phyloP scores from a whole-genome alignment of 495 filamentous ascomycete species.

The Paragyromitra xinjiangensis region DNA sequence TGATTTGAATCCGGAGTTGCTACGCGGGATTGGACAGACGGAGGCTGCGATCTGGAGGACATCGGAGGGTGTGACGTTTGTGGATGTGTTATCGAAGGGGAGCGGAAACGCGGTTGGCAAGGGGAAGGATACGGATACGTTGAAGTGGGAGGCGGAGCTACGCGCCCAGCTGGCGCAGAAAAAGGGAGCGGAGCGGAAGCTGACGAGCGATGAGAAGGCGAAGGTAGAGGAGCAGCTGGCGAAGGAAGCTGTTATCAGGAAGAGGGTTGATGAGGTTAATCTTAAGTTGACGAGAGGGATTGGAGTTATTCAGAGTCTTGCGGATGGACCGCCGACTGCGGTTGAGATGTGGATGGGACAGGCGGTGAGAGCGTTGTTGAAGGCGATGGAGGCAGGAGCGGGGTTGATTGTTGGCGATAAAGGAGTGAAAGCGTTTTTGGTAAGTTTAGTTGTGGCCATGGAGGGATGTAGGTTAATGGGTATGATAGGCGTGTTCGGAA shows the following conservation, averaged over 20 bases:
- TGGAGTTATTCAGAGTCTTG: slow-evolving; percentile 82
- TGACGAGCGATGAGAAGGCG: slow-evolving; percentile 83
- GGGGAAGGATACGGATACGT: slow-evolving; percentile 87
- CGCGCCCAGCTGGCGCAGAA: slow-evolving; percentile 86
- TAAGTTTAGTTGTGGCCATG: slow-evolving; percentile 59
- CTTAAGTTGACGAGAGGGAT: slow-evolving; percentile 78
- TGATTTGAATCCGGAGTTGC: slow-evolving; percentile 72
- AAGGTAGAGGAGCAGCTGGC: slow-evolving; percentile 90
- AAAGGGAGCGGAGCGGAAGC: slow-evolving; percentile 89
- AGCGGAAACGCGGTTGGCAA: slow-evolving; percentile 71
- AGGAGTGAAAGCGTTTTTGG: slow-evolving; percentile 80
- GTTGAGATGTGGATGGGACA: slow-evolving; percentile 85
- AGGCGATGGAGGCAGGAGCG: slow-evolving; percentile 77
- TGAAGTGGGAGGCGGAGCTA: slow-evolving; percentile 98
- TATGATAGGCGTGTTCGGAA: slow-evolving; percentile 52
- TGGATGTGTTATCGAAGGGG: slow-evolving; percentile 74
- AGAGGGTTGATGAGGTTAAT: slow-evolving; percentile 71
- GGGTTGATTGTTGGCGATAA: slow-evolving; percentile 79
- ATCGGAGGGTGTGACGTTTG: slow-evolving; percentile 82
- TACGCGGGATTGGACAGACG: slow-evolving; percentile 76
- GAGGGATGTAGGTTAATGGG: slow-evolving; percentile 6
- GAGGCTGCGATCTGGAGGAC: slow-evolving; percentile 93
- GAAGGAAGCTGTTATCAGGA: slow-evolving; percentile 82
- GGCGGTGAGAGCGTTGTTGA: slow-evolving; percentile 74
- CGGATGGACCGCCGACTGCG: slow-evolving; percentile 83